These are phyloP conservation scores for Tetradesmus obliquus DNA, from an alignment of 139 green algal species.

Conservation along the genomic window DNA sequence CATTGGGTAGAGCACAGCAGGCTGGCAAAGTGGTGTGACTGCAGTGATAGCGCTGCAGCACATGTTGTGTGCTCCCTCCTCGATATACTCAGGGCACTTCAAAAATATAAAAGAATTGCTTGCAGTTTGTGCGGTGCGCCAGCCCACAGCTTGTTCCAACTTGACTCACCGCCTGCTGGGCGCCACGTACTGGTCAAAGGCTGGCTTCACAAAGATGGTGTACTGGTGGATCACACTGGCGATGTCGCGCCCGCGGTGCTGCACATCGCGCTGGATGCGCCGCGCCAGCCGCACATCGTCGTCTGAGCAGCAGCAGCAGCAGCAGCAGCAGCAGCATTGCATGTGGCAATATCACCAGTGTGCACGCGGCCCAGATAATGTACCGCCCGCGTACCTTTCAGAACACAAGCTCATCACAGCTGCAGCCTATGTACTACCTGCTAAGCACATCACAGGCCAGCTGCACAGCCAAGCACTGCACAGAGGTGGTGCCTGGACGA, in stretches of 20 bases:
- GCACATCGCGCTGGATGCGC: constrained; percentile 94
- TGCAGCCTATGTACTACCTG: too few relatives aligned
- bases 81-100: too few relatives aligned
- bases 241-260: constrained; percentile 86
- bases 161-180: constrained; percentile 62
- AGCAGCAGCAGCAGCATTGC: neutral
- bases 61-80: too few relatives aligned
- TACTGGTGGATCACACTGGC: constrained; percentile 95
- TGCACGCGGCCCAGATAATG: too few relatives aligned
- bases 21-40: neutral
- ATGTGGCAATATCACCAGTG: too few relatives aligned
- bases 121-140: neutral
- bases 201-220: constrained; percentile 94
- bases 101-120: too few relatives aligned
- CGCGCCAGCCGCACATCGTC: constrained; percentile 95
- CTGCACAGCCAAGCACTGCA: neutral
- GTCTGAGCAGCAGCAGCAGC: constrained; percentile 61
- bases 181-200: constrained; percentile 92
- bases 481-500: neutral
- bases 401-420: too few relatives aligned
- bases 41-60: neutral
- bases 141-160: neutral
- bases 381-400: too few relatives aligned
- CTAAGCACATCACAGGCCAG: neutral
- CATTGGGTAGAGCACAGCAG: neutral